Conservation (phyloP, 2,329 filamentous ascomycete genomes). For the Trematosphaeria pertusa region DNA sequence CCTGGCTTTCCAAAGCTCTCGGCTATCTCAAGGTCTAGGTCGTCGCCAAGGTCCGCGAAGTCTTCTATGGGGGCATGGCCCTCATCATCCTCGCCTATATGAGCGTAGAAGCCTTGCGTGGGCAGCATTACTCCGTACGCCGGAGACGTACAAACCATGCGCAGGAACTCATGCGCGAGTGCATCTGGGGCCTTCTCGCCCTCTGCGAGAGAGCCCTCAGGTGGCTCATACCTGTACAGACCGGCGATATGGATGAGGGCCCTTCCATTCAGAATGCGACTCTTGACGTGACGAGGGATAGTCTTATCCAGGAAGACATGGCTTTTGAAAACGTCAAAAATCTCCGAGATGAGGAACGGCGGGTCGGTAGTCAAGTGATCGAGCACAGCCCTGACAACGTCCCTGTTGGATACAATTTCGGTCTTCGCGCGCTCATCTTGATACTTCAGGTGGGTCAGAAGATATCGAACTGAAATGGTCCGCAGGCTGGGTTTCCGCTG, state of each 20-base stretch:
- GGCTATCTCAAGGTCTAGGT: constrained; percentile 72
- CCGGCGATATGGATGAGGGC: constrained; percentile 70
- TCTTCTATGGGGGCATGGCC: constrained; percentile 46
- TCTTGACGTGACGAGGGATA: constrained; percentile 76
- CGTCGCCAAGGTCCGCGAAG: constrained; percentile 58
- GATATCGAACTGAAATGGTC: constrained; percentile 81
- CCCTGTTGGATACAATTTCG: constrained; percentile 79
- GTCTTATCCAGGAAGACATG: constrained; percentile 77
- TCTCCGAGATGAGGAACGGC: constrained; percentile 74
- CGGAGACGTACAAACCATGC: constrained; percentile 75
- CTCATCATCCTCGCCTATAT: constrained; percentile 67
- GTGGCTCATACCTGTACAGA: constrained; percentile 50
- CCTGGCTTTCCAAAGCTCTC: constrained; percentile 74
- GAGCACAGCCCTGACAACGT: constrained; percentile 73
- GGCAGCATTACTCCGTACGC: constrained; percentile 76
- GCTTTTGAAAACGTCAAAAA: constrained; percentile 73
- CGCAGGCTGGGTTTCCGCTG: constrained; percentile 77
- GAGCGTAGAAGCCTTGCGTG: constrained; percentile 85
- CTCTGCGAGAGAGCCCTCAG: constrained; percentile 54
- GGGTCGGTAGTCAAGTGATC: constrained; percentile 81
- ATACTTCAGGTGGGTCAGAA: constrained; percentile 80
- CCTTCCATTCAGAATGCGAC: constrained; percentile 75
- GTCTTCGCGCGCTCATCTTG: constrained; percentile 78
- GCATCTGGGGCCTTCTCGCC: constrained; percentile 66
- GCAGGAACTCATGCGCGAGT: constrained; percentile 76